Evolutionary conservation across 176 grass and related monocot species (phyloP), one percentile per base, ranked within the genome.

Genomic region (Triticum dicoccoides): DNA sequence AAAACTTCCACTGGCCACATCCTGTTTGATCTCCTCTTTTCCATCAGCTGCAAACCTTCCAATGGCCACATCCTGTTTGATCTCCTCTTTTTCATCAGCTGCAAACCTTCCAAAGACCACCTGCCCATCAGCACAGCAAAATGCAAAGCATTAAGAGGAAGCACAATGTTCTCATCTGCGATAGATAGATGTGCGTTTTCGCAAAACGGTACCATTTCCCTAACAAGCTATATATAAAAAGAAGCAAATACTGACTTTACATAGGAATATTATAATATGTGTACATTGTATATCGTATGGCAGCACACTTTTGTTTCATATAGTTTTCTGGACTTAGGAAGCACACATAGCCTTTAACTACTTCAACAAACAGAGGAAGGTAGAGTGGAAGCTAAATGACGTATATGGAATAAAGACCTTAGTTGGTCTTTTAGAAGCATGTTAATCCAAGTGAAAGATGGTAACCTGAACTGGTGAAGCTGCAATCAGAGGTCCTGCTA

Each of bases 401-500:
- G n/a, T 25, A 12, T 45, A 44, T 8, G 38, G 11, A 38, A 9
- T 25, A 24, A 66, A 38, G 12, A 59, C 47, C 21, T 58, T 65
- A 65, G 56, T 30, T 38, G 5, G 38, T 44, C 38, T 47, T 3
- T 74, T 11, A 18, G 30, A 80, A 56, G 34, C 25, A 86, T 41
- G 20, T 39, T 18, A 10, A 76, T 49, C 23, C 30, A 5, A 65
- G 39, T 71, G 8, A 64, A 82, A 85, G 11, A 54, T 14, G 24
- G 8, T 52, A 47, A 95, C 94, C 91, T 93, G 91, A 77, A 95
- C 84, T 6, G 91, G 84, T 20, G 91, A 91, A 87, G 89, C 89
- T 56, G 84, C 91, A 29, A 24, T 88, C 66, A 95, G 69, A 80
- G 78, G 87, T 81, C 94, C 94, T 73, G 87, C 94, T 35, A 95